These are phyloP conservation scores for Liriodendron chinense DNA, from an alignment of 164 flowering plant genomes.

Conservation along the genomic window DNA sequence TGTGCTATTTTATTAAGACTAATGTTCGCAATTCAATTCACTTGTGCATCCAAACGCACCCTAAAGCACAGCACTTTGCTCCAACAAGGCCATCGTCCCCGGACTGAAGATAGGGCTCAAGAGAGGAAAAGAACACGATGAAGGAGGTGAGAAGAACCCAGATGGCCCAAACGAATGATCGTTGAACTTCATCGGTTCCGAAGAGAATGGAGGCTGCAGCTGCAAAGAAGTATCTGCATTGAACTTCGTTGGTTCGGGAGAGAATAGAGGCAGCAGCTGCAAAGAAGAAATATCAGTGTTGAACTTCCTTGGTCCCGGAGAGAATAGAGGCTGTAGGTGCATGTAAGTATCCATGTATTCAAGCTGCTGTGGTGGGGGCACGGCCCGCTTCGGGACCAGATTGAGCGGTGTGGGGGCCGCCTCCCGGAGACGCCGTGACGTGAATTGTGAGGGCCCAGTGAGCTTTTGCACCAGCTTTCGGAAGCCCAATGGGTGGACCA, in stretches of 20 bases:
- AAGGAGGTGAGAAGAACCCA: background rate
- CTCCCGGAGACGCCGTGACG: conserved; percentile 19
- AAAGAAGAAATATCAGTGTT: too few species aligned
- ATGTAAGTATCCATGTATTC: background rate
- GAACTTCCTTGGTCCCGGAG: too few species aligned
- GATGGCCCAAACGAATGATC: background rate
- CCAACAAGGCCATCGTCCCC: conserved; percentile 21
- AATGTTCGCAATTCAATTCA: background rate
- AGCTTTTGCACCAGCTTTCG: conserved; percentile 37
- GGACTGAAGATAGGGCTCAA: conserved; percentile 22
- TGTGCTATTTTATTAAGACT: too few species aligned
- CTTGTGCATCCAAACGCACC: background rate
- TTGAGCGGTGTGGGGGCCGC: conserved; percentile 24
- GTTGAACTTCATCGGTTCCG: background rate
- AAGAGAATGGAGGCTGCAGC: background rate
- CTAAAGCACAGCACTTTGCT: conserved; percentile 21
- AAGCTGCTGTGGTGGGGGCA: background rate
- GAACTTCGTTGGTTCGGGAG: background rate
- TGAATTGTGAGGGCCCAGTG: conserved; percentile 22
- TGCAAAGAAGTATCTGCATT: background rate
- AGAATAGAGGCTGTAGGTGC: background rate
- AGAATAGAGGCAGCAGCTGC: background rate
- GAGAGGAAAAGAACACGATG: conserved; percentile 25
- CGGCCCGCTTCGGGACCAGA: conserved; percentile 2
- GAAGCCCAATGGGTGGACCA: conserved; percentile 29